phyloP scores from a whole-genome alignment of 805 yeast genomes.

The Yamadazyma insecticola region DNA sequence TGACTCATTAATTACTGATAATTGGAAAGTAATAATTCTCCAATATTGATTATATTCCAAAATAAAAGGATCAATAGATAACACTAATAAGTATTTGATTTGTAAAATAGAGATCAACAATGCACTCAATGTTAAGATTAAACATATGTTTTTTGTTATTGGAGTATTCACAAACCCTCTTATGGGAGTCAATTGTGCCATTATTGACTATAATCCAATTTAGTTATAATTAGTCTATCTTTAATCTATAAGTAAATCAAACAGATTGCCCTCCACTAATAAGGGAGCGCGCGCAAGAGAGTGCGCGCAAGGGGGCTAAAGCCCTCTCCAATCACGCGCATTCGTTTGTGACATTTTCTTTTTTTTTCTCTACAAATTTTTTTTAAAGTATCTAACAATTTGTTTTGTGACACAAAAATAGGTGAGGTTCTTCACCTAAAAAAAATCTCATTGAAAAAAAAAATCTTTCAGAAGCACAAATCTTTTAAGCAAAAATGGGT shows the following conservation, averaged over 20 bases:
- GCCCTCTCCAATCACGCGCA: too few species aligned
- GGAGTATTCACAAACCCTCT: slow-evolving; percentile 42
- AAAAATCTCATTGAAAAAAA: too few species aligned
- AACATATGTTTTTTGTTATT: slow-evolving; percentile 34
- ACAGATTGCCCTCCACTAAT: too few species aligned
- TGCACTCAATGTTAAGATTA: slow-evolving; percentile 32
- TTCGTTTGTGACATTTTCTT: too few species aligned
- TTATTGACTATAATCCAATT: too few species aligned
- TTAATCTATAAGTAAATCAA: too few species aligned
- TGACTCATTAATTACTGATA: slow-evolving; percentile 55
- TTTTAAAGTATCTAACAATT: too few species aligned
- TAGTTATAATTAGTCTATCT: too few species aligned
- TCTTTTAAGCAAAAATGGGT: slow-evolving; percentile 59
- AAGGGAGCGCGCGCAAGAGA: background rate
- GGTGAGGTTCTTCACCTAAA: too few species aligned
- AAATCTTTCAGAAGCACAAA: too few species aligned
- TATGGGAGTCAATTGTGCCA: slow-evolving; percentile 32
- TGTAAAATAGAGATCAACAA: slow-evolving; percentile 40
- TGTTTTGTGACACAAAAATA: too few species aligned
- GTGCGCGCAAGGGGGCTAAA: background rate
- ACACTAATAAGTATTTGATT: slow-evolving; percentile 37
- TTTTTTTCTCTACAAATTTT: too few species aligned
- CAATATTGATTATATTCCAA: slow-evolving; percentile 54
- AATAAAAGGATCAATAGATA: slow-evolving; percentile 51
- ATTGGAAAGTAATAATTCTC: slow-evolving; percentile 46